Evolutionary conservation across 306 rosid species (phyloP).

Genomic region (Acacia melanoxylon): DNA sequence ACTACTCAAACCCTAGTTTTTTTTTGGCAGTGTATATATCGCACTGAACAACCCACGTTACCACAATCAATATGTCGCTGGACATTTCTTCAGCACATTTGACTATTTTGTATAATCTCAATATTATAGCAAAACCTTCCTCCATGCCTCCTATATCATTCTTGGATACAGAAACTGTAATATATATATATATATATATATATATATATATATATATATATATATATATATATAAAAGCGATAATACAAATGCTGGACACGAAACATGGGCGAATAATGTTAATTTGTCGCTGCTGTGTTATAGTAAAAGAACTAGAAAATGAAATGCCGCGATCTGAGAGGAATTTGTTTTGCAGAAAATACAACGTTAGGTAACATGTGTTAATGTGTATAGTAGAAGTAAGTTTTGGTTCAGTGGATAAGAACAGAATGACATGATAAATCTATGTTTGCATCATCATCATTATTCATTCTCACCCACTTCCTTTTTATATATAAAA

Average conservation of each 20-base stretch:
- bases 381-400: neutral
- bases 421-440: slow-evolving; percentile 6
- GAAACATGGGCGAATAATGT: neutral
- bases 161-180: neutral
- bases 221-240: no score
- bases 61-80: neutral
- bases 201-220: neutral
- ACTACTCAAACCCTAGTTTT: neutral
- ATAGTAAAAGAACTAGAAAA: neutral
- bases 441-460: neutral
- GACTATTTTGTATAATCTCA: neutral
- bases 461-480: neutral
- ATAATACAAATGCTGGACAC: neutral
- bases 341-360: neutral
- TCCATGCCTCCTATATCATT: neutral
- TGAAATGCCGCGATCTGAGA: neutral
- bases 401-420: neutral
- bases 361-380: neutral
- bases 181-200: neutral
- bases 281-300: neutral
- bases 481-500: neutral
- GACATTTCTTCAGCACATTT: neutral
- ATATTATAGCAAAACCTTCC: neutral
- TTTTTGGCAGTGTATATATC: neutral
- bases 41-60: neutral